phyloP scores from a whole-genome alignment of 306 rosid genomes.

The Canavalia ensiformis region DNA sequence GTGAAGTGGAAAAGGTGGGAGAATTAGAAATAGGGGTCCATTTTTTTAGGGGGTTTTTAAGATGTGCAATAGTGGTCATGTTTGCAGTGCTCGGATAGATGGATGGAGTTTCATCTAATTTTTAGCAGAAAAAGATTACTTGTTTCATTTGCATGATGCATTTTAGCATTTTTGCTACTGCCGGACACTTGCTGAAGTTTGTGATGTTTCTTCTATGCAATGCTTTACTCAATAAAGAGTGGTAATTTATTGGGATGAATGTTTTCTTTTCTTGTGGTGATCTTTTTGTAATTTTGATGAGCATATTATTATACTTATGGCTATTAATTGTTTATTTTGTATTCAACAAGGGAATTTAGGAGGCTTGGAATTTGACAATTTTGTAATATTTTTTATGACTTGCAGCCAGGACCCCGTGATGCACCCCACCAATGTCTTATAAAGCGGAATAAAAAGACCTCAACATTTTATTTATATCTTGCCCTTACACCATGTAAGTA shows the following conservation, averaged over 20 bases:
- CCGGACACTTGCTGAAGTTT: not conserved
- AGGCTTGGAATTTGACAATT: conserved; percentile 44
- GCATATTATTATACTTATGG: conserved; percentile 17
- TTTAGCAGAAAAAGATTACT: conserved; percentile 10
- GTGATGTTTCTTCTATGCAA: not conserved
- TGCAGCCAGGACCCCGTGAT: conserved; percentile 95
- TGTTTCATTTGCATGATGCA: not conserved
- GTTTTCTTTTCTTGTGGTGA: conserved; percentile 7
- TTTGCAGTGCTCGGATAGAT: not conserved
- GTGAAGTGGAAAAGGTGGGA: conserved; percentile 10
- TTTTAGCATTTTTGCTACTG: not conserved
- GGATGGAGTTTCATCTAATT: conserved; percentile 20
- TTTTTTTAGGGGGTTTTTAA: conserved; percentile 20
- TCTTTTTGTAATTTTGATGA: conserved; percentile 17
- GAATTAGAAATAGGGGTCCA: not conserved
- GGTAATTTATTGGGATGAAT: conserved; percentile 13
- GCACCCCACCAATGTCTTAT: conserved; percentile 84
- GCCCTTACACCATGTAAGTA: conserved; percentile 88
- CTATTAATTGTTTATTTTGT: conserved; percentile 13
- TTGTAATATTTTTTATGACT: conserved; percentile 48
- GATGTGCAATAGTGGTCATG: conserved; percentile 6
- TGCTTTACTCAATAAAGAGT: conserved; percentile 9
- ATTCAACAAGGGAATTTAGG: conserved; percentile 12
- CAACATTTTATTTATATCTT: conserved; percentile 83
- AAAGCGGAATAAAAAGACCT: conserved; percentile 88